A percentile compares a stretch with the other conserved stretches of the same genome.
Conservation (phyloP, 768 basidiomycete genomes). For the Pisolithus tinctorius region DNA sequence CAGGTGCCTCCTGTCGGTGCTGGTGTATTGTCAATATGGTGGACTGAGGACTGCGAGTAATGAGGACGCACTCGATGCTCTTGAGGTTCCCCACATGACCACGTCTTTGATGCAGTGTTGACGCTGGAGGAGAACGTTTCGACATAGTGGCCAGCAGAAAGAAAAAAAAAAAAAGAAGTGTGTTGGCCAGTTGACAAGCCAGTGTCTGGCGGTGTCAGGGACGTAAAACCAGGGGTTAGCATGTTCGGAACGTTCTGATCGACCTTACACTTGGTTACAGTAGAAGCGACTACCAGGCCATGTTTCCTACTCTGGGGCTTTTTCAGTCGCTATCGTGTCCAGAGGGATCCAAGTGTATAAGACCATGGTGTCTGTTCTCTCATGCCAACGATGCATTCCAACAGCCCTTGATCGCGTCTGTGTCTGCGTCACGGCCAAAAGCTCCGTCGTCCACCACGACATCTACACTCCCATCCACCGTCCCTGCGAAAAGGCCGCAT, state of each 20-base stretch:
- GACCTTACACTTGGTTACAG: background rate
- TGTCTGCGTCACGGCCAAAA: constrained; percentile 1
- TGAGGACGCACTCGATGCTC: constrained; percentile 24
- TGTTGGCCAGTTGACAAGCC: too few species aligned
- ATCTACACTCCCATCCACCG: constrained; percentile 17
- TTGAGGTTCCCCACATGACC: constrained; percentile 2
- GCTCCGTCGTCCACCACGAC: constrained; percentile 6
- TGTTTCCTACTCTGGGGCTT: constrained; percentile 59
- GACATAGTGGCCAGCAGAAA: background rate
- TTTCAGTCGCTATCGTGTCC: constrained; percentile 62
- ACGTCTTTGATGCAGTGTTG: constrained; percentile 7
- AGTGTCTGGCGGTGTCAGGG: too few species aligned
- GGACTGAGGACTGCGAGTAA: background rate
- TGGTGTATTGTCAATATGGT: constrained; percentile 18
- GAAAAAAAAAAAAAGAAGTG: background rate
- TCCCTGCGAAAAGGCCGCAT: constrained; percentile 48
- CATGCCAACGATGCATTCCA: constrained; percentile 40
- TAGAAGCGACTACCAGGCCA: constrained; percentile 16
- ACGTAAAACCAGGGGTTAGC: background rate
- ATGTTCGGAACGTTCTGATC: background rate
- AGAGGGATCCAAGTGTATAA: constrained; percentile 38
- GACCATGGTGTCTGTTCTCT: constrained; percentile 58
- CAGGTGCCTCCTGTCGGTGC: constrained; percentile 50
- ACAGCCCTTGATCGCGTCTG: constrained; percentile 12
- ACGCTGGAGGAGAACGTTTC: background rate